Conservation (phyloP, 2,329 filamentous ascomycete species). For the Aspergillus piperis region DNA sequence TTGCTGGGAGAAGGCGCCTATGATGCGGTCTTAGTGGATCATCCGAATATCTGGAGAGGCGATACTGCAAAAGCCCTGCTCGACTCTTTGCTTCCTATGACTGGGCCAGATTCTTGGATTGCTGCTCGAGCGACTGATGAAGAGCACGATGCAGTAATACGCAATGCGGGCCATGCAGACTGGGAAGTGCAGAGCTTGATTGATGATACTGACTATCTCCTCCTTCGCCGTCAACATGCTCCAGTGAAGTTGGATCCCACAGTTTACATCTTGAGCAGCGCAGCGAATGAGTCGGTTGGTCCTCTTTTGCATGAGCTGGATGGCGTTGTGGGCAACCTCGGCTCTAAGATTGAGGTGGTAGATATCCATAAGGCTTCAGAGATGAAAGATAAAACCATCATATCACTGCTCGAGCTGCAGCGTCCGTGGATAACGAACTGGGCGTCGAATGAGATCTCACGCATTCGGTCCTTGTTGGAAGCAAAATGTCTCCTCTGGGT, state of each 20-base stretch:
- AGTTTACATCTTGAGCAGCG: background rate
- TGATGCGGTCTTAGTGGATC: background rate
- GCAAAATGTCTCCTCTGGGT: constrained; percentile 25
- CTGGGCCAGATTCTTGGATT: background rate
- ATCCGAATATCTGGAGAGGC: background rate
- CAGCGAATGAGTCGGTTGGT: too few species aligned
- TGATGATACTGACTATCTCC: background rate
- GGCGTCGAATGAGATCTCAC: constrained; percentile 13
- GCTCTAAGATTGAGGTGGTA: background rate
- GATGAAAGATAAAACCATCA: constrained; percentile 20
- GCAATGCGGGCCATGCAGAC: background rate
- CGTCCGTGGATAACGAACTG: constrained; percentile 18
- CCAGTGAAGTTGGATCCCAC: background rate
- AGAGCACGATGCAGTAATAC: background rate
- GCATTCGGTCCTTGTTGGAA: constrained; percentile 14
- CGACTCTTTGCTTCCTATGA: background rate
- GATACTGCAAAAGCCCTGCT: background rate
- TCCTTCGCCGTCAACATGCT: background rate
- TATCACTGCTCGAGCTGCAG: constrained; percentile 22
- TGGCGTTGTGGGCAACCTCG: background rate
- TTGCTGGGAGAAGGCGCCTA: background rate
- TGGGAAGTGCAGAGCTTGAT: background rate
- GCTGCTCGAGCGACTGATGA: background rate
- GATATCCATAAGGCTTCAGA: constrained; percentile 13
- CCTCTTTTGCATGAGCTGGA: background rate